These are phyloP conservation scores for Penicillium egyptiacum DNA, from an alignment of 495 filamentous ascomycete genomes.

Conservation along the genomic window DNA sequence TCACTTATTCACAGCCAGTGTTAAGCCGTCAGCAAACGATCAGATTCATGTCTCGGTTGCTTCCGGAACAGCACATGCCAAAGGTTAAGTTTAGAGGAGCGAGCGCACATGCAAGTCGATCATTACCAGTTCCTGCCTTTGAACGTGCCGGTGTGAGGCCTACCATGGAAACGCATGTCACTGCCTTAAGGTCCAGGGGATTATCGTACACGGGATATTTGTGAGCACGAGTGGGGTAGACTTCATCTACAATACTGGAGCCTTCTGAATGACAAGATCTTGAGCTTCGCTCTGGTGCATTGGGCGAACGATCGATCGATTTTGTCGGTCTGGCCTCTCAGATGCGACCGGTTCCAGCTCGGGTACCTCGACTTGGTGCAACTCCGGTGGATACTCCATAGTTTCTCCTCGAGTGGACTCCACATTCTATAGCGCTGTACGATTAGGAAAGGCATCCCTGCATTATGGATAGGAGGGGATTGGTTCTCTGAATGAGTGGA, in stretches of 20 bases:
- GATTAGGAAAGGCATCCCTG: constrained; percentile 4
- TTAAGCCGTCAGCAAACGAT: constrained; percentile 3
- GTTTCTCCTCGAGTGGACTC: not conserved
- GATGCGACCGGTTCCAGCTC: not conserved
- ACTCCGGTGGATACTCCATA: constrained; percentile 16
- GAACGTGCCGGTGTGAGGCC: not conserved
- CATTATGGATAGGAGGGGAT: not conserved
- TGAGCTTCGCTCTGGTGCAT: not conserved
- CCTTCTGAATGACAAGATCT: constrained; percentile 13
- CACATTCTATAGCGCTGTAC: not conserved
- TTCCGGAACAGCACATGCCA: not conserved
- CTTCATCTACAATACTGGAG: not conserved
- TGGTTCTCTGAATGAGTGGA: not conserved
- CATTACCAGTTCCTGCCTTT: constrained; percentile 9
- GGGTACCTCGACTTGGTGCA: not conserved
- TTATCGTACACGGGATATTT: constrained; percentile 15
- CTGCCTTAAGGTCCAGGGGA: not conserved
- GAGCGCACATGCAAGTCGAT: constrained; percentile 1
- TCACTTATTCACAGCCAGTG: not conserved
- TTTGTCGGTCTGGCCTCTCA: constrained; percentile 14
- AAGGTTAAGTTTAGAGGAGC: constrained; percentile 1
- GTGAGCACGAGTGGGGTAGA: constrained; percentile 9
- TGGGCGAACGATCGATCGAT: constrained; percentile 23
- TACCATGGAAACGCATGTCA: not conserved
- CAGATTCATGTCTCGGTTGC: constrained; percentile 4